Conservation (phyloP, 805 yeast species). For the Debaryomyces castellii region DNA sequence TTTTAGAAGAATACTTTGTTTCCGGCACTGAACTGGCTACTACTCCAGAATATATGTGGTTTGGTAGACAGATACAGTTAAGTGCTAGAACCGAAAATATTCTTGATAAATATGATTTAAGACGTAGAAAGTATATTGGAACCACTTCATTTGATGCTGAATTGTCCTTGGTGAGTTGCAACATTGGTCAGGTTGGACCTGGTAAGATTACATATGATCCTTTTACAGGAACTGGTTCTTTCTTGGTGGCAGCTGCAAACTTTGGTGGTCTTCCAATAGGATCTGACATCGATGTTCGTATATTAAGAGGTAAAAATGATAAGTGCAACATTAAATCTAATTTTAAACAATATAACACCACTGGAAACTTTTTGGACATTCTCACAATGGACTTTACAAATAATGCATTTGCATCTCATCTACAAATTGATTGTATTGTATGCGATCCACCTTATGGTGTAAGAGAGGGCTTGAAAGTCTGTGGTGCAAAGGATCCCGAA, state of each 20-base stretch:
- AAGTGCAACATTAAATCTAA: conserved; percentile 57
- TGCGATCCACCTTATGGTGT: conserved; percentile 99
- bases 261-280: conserved; percentile 82
- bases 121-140: conserved; percentile 83
- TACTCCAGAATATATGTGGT: conserved; percentile 58
- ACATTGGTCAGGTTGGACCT: conserved; percentile 70
- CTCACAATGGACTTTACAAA: conserved; percentile 94
- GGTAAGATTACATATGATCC: conserved; percentile 85
- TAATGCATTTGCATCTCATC: conserved; percentile 65
- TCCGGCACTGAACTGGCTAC: conserved; percentile 47
- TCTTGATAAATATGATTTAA: conserved; percentile 77
- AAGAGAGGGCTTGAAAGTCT: conserved; percentile 89
- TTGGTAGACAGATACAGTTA: conserved; percentile 69
- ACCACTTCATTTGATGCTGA: conserved; percentile 98
- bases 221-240: conserved; percentile 95
- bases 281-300: conserved; percentile 86
- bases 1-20: conserved; percentile 70
- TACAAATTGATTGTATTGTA: conserved; percentile 74
- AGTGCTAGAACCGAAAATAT: conserved; percentile 64
- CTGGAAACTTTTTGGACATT: conserved; percentile 63
- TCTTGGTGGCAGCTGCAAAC: conserved; percentile 81
- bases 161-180: conserved; percentile 80
- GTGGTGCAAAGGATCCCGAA: conserved; percentile 75
- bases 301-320: conserved; percentile 66
- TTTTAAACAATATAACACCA: conserved; percentile 70